phyloP scores from a whole-genome alignment of 139 green algal species.

The Volvox reticuliferus region DNA sequence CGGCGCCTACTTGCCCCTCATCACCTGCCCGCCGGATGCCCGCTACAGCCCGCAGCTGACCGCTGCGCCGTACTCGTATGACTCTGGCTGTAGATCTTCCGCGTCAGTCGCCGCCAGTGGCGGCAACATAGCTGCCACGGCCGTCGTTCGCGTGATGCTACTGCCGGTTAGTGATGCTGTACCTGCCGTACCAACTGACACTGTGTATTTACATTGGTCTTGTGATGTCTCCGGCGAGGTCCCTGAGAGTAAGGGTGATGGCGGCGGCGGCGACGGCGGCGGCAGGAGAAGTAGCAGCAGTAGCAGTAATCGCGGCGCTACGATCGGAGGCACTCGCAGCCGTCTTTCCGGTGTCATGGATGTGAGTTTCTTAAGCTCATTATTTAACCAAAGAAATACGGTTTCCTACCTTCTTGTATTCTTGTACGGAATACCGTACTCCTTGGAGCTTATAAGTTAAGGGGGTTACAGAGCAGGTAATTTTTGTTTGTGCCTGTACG shows the following conservation, averaged over 20 bases:
- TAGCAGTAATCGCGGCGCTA: not conserved
- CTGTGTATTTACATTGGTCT: not conserved
- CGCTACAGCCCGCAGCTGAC: constrained; percentile 30
- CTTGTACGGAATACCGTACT: too few species aligned
- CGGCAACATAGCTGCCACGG: not conserved
- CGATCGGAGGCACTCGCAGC: not conserved
- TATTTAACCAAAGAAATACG: too few species aligned
- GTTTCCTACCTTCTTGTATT: too few species aligned
- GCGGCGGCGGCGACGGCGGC: not conserved
- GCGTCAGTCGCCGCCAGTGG: not conserved
- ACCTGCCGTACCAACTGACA: not conserved
- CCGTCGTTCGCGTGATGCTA: constrained; percentile 14
- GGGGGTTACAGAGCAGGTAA: too few species aligned
- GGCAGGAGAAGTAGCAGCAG: not conserved
- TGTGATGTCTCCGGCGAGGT: not conserved
- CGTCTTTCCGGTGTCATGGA: not conserved
- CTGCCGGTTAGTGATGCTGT: not conserved
- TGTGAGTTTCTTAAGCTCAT: not conserved
- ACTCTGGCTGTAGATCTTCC: too few species aligned
- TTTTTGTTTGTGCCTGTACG: too few species aligned
- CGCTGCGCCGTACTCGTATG: not conserved
- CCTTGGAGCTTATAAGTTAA: too few species aligned
- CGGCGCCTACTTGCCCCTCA: constrained; percentile 18
- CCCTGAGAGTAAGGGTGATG: not conserved
- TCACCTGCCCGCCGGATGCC: constrained; percentile 29